Conservation (phyloP, 352 stramenopile species). For the Pythium chondricola region DNA sequence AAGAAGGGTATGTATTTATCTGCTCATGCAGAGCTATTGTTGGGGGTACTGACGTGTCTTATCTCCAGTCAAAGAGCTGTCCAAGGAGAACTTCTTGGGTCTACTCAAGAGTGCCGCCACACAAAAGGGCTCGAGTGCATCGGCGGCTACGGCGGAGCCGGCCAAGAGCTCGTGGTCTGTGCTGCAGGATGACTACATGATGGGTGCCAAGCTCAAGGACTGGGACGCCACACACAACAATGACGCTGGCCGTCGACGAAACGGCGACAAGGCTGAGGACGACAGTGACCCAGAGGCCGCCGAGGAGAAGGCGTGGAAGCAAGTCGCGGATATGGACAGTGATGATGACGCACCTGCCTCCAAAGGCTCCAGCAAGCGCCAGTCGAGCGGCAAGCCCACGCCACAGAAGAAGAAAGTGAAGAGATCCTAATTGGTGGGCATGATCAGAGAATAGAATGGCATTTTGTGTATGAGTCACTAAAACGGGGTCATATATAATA, state of each 20-base stretch:
- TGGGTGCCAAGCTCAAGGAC: constrained; percentile 83
- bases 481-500: no score
- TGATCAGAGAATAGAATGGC: no score
- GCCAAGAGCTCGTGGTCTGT: constrained; percentile 72
- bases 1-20: constrained; percentile 43
- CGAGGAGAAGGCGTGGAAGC: constrained; percentile 66
- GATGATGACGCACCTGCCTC: constrained; percentile 29
- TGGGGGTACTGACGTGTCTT: not conserved
- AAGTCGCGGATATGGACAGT: constrained; percentile 39
- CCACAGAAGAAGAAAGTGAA: constrained; percentile 29
- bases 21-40: not conserved
- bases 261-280: constrained; percentile 19
- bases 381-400: constrained; percentile 14
- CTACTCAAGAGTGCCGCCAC: constrained; percentile 55
- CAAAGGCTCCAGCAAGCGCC: constrained; percentile 21
- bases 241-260: constrained; percentile 10
- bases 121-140: constrained; percentile 14
- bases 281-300: constrained; percentile 55
- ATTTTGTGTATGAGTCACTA: no score
- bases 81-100: constrained; percentile 78
- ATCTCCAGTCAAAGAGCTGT: constrained; percentile 66
- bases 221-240: constrained; percentile 48
- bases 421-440: constrained; percentile 23
- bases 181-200: constrained; percentile 85
- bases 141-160: constrained; percentile 17